Evolutionary conservation across 1,284 basidiomycete genomes (phyloP), one percentile per base, ranked within the genome.

Genomic region (Puccinia polysora): DNA sequence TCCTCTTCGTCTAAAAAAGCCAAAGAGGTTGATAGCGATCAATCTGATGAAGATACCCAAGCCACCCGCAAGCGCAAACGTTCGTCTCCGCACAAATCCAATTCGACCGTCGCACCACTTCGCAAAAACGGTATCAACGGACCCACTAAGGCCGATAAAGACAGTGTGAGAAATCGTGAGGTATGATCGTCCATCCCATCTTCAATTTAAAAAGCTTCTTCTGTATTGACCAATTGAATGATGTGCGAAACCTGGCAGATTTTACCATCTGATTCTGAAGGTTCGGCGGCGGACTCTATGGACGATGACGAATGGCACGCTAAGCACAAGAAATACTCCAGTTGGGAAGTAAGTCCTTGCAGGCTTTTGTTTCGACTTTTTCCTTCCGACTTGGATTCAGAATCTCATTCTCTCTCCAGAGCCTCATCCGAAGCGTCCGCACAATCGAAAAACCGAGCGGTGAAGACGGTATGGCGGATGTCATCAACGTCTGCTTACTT

Each of bases 331-430:
- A 62, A 62, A 2, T 30, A 18, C 15, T 23, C 59, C 5, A 62
- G 10, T 45, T 62, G 59, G 59, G 59, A 62, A 43, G 59, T 62
- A 25, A 62, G 59, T n/a, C n/a, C n/a, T n/a, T n/a, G n/a, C n/a
- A n/a, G 7, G 20, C 15, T 52, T 2, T 52, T 23, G 6, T 49
- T n/a, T 52, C 20, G 4, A 8, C 23, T 23, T 10, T 25, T 8
- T 8, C 8, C 10, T 43, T 18, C 20, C 25, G 30, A 14, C 28
- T 58, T 58, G 25, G 20, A 12, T 28, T 14, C 15, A 25, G 20
- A 25, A 56, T 56, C 4, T 6, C 10, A 30, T 43, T 58, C 30
- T 38, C 34, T 34, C 28, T 4, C 34, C 38, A 62, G 59, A 28
- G 43, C 2, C 38, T 62, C 5, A 62, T 62, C 43, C 32, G 36